These are phyloP conservation scores for Mrakia hoshinonis DNA, from an alignment of 768 basidiomycete genomes.

Conservation along the genomic window DNA sequence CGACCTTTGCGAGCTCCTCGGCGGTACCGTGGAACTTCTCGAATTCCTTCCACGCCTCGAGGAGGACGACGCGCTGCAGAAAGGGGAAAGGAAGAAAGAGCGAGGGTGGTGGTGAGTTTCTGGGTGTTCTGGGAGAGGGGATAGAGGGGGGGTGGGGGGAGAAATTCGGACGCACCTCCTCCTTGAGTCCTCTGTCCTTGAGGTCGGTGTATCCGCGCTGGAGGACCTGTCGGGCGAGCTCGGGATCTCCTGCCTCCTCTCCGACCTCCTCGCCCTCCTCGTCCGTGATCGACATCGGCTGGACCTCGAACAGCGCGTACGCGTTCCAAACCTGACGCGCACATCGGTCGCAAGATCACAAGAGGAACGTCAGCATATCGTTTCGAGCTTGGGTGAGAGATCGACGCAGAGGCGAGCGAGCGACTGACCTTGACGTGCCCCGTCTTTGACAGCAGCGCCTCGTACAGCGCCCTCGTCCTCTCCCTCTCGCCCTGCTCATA, in stretches of 20 bases:
- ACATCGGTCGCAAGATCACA: background rate
- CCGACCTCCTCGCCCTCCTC: slow-evolving; percentile 45
- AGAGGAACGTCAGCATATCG: background rate
- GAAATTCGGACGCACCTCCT: slow-evolving; percentile 55
- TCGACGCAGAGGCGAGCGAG: background rate
- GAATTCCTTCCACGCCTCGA: slow-evolving; percentile 92
- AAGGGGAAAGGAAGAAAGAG: background rate
- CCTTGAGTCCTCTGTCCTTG: slow-evolving; percentile 69
- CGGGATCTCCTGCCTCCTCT: slow-evolving; percentile 59
- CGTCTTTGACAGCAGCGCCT: slow-evolving; percentile 72
- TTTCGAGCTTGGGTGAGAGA: no score
- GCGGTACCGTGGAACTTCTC: slow-evolving; percentile 70
- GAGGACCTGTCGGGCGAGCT: slow-evolving; percentile 66
- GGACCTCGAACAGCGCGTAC: slow-evolving; percentile 78
- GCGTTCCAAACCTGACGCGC: slow-evolving; percentile 91
- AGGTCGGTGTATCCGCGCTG: slow-evolving; percentile 80
- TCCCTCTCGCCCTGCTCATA: slow-evolving; percentile 86
- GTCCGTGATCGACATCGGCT: slow-evolving; percentile 45
- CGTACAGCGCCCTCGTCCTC: slow-evolving; percentile 72
- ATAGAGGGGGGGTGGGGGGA: background rate
- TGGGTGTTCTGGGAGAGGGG: background rate
- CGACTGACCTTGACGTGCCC: slow-evolving; percentile 67
- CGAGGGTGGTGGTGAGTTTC: background rate
- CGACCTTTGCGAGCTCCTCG: slow-evolving; percentile 68
- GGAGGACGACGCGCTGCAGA: slow-evolving; percentile 66